Base-by-base conservation (phyloP, 2,329 filamentous ascomycete species). In the Apiospora hydei region DNA sequence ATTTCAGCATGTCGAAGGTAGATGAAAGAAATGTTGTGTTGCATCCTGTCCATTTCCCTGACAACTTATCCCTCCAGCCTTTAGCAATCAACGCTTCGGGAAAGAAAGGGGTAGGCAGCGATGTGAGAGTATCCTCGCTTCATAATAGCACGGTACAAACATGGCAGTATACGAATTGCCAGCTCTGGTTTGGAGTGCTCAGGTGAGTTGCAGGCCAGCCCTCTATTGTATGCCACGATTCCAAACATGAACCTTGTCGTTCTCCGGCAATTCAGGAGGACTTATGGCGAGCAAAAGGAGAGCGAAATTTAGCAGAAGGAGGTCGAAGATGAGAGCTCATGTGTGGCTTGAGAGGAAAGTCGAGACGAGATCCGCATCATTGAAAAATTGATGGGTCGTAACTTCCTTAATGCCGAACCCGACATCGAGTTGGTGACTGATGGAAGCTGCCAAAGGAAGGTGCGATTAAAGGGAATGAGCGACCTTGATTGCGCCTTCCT, bases 381-480 rank as follows among this genome's bases (percentile, higher is more conserved):
- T 41, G 13, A n/a, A 21, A 41, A 41, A 41, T n/a, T 18, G 57
- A 24, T 41, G 18, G 34, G 30, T n/a, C 57, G 34, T 38, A 41
- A 14, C 34, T 61, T 61, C 26, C 53, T 38, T 24, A 18, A 64
- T 21, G 21, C 34, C 24, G 30, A 41, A 18, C 34, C 34, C 18
- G 57, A 34, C 16, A 13, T 11, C 10, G 16, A 61, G 8, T 61
- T 38, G 16, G 4, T 24, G 11, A 34, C 16, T 14, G 21, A 13
- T 41, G 34, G 34, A 64, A 64, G 57, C 57, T 24, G 30, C 34
- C 18, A 41, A 38, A 64, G 57, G 57, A 41, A 64, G 34, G 57
- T 41, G 57, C 34, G 57, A 64, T 64, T 3, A 8, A 64, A 21
- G 26, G 26, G 26, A 3, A 30, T 30, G 26, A 30, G 26, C 26